Evolutionary conservation across 257 asterid species (phyloP).

Genomic region (Parsonsia alboflavescens): DNA sequence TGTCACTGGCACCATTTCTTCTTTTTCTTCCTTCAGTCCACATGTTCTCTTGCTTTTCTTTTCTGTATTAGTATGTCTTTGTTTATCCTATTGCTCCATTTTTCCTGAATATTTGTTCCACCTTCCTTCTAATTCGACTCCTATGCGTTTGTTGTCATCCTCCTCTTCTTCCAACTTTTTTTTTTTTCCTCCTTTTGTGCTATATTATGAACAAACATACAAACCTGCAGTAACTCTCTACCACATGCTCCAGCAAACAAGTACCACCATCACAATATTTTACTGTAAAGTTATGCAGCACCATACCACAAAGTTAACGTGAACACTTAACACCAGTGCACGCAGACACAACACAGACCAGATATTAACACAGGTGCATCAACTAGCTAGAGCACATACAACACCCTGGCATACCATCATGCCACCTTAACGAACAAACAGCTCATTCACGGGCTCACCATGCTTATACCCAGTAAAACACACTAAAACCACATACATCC

Average conservation of each 20-base stretch:
- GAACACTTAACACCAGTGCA: background rate
- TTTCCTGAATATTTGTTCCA: background rate
- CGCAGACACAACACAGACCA: background rate
- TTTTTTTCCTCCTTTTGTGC: background rate
- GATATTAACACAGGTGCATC: background rate
- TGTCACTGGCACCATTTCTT: background rate
- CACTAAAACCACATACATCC: background rate
- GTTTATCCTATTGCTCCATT: background rate
- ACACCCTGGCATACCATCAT: too few relatives aligned
- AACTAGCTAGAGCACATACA: background rate
- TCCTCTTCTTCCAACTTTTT: background rate
- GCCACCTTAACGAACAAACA: background rate
- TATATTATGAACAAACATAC: background rate
- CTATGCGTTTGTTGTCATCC: background rate
- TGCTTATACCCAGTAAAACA: too few relatives aligned
- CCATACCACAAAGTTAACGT: background rate
- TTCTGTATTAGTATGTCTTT: background rate
- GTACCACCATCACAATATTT: background rate
- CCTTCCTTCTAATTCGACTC: background rate
- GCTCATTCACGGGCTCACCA: background rate
- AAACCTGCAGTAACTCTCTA: background rate
- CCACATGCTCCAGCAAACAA: background rate
- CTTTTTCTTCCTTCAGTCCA: background rate
- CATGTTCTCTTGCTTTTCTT: background rate
- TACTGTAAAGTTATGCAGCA: background rate